phyloP scores from a whole-genome alignment of 768 basidiomycete species.

The Boletellus emodensis region DNA sequence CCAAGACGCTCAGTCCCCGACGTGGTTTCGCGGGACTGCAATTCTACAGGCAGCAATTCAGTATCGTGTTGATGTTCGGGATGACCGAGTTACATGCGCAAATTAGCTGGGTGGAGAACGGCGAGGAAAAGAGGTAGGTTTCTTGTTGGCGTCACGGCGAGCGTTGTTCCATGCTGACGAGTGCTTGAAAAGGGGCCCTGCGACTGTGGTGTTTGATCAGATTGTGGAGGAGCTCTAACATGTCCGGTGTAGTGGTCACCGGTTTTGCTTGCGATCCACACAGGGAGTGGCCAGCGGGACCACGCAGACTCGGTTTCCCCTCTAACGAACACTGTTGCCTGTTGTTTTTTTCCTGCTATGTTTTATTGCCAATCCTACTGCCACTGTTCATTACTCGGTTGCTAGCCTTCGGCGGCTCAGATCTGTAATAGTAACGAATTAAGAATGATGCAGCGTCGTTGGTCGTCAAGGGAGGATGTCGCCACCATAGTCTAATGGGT shows the following conservation, averaged over 20 bases:
- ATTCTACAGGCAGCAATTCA: constrained; percentile 33
- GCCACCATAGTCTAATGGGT: no score
- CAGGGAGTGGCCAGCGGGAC: neutral
- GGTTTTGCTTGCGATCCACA: neutral
- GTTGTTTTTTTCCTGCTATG: no score
- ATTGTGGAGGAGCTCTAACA: constrained; percentile 26
- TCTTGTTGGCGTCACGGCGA: neutral
- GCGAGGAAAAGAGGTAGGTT: constrained; percentile 21
- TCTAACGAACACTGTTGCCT: no score
- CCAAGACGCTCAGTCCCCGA: constrained; percentile 29
- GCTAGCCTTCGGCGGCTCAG: no score
- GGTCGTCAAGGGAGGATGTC: no score
- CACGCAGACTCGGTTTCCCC: no score
- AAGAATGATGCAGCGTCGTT: no score
- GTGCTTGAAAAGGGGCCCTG: constrained; percentile 24
- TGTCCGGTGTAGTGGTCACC: constrained; percentile 37
- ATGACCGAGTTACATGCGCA: constrained; percentile 46
- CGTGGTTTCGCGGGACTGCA: constrained; percentile 27
- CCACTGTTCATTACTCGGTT: no score
- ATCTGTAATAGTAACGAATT: no score
- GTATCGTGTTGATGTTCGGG: constrained; percentile 42
- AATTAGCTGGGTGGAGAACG: constrained; percentile 41
- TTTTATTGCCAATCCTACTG: no score
- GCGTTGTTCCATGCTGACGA: neutral
- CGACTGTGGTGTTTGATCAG: constrained; percentile 31